Evolutionary conservation across 768 basidiomycete species (phyloP), one percentile per base, ranked within the genome.

Genomic region (Leccinum rimulosum): DNA sequence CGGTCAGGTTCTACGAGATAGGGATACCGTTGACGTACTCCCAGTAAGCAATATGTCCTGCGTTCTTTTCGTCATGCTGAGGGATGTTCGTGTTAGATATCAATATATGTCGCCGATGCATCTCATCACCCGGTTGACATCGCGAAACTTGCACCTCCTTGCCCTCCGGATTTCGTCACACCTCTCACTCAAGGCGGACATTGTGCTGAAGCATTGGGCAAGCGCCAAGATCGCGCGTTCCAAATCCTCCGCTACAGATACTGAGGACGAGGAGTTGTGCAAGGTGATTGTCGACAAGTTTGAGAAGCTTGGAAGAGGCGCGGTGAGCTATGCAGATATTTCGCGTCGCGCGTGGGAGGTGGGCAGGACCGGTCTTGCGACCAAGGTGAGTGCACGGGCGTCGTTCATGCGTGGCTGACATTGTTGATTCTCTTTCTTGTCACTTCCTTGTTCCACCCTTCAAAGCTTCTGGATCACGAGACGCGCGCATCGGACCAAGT

Each of bases 151-250:
- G 60, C 95, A 99, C 68, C 83, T 98, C 1, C 86, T 98, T 49
- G 94, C 96, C 8, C 84, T 98, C 17, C 87, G 95, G 27, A 87
- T 98, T 62, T 95, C 95, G 3, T 80, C 84, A 1, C 94, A 87
- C 74, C 82, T 98, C 31, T 82, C 83, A 15, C 79, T 98, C 49
- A 89, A 91, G 54, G 89, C 94, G 1, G 90, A 95, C 62, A 82
- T 84, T 0, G 94, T 98, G 1, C 77, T 99, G 45, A 91, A 88
- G 62, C 96, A 98, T 69, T 99, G 97, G 97, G 97, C 97, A 1
- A 87, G 86, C 59, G 89, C 93, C 1, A 96, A 97, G 73, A 97
- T 99, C 58, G 72, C 85, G 51, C 84, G 83, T 15, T 86, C 92
- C 11, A 84, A 85, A 61, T 78, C 88, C 0, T 78, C 84, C 0